Evolutionary conservation across 1,284 basidiomycete genomes (phyloP), one percentile per base, ranked within the genome.

Genomic region (Ustilago hordei): DNA sequence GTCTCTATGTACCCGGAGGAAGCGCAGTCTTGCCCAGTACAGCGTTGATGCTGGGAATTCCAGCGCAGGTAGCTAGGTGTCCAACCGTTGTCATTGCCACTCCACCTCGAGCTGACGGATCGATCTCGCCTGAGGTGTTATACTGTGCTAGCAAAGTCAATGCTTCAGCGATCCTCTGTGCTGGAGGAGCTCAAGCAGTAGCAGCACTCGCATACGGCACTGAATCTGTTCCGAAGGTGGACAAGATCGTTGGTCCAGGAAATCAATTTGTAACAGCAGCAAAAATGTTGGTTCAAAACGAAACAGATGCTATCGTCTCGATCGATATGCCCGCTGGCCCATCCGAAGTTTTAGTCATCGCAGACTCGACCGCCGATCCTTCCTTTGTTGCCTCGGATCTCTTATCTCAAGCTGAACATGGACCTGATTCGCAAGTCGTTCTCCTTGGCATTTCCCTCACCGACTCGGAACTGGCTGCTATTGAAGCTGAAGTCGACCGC

Each of bases 271-370:
- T 99, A 32, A 99, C 96, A 0, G 97, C 97, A 1, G 96, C 96
- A 65, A 99, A 99, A 89, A 98, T 99, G 97, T 79, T 98, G 72
- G 95, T 98, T 23, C 95, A 98, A 87, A 98, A 98, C 86, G 97
- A 99, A 86, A 95, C 95, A n/a, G 93, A 95, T 84, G 96, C 97
- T 6, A 88, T 95, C 69, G 95, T 98, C 11, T 93, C 93, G 23
- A 99, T 99, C 84, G 97, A 99, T 87, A 99, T 99, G 95, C 97
- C 97, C 43, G 97, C 97, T 28, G 97, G 97, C 8, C 97, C 97
- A 13, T 95, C 94, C 8, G 84, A 84, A 60, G 82, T 81, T 52
- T 36, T 80, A 8, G 71, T 73, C 66, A 94, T 99, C 74, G 95
- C 95, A 39, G 97, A 99, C 86, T 88, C 91, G 68, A 91, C 92